A percentile compares a stretch with the other conserved stretches of the same genome.
Evolutionary conservation across 1,284 basidiomycete genomes (phyloP).

Genomic region (Tausonia pullulans): DNA sequence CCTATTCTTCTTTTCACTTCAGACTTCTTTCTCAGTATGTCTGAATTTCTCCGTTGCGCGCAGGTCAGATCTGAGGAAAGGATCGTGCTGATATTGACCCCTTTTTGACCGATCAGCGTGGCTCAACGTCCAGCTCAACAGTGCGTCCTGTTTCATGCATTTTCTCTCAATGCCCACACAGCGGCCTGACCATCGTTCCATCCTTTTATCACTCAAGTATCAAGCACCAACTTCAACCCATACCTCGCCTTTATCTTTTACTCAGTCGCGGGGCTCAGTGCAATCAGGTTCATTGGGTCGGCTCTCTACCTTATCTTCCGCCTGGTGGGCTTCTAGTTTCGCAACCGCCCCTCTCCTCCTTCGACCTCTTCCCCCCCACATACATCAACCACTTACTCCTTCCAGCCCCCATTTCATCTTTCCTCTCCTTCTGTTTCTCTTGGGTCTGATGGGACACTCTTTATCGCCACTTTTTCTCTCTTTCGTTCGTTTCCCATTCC

Average conservation of each 20-base stretch:
- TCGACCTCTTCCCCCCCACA: too few relatives aligned
- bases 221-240: conserved; percentile 52
- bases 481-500: too few relatives aligned
- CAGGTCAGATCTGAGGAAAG: too few relatives aligned
- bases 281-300: conserved; percentile 65
- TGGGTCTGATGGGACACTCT: too few relatives aligned
- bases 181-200: conserved; percentile 20
- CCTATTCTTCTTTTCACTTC: conserved; percentile 70
- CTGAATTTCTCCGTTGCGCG: too few relatives aligned
- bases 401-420: too few relatives aligned
- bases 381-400: too few relatives aligned
- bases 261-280: conserved; percentile 66
- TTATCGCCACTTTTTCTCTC: background rate
- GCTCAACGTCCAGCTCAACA: conserved; percentile 30
- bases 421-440: too few relatives aligned
- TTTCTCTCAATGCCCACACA: conserved; percentile 34
- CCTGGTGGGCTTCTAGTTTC: conserved; percentile 41
- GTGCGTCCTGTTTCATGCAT: conserved; percentile 42
- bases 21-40: conserved; percentile 44
- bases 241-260: conserved; percentile 46
- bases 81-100: too few relatives aligned
- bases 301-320: conserved; percentile 64
- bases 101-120: conserved; percentile 15
- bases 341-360: too few relatives aligned
- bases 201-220: too few relatives aligned